Evolutionary conservation across 805 yeast species (phyloP), one percentile per base, ranked within the genome.

Genomic region (Torulaspora maleeae): DNA sequence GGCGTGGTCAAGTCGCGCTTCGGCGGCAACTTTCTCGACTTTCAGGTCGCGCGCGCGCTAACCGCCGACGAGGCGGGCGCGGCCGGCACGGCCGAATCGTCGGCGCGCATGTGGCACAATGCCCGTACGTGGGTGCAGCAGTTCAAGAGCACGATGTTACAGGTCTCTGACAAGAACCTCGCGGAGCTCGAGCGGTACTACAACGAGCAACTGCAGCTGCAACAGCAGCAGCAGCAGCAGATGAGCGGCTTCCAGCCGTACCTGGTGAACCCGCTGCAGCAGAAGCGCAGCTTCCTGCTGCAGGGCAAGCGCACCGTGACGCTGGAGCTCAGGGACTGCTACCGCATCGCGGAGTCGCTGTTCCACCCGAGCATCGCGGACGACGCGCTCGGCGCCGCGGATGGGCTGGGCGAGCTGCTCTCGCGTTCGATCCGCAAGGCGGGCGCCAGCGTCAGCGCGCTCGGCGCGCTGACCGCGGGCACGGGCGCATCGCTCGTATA

Each of bases 11-110:
- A 79, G 62, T 77, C 86, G 12, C 80, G 78, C 55, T 85, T 76
- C 60, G 96, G 90, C 3, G 98, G 97, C 8, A 91, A 89, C 62
- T 90, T 83, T 62, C 63, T 86, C 44, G 85, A 83, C 61, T 72
- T 78, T 41, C 86, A 85, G 65, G 70, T 81, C 2, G 42, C 48
- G 19, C 39, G 40, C 6, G 16, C 32, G 27, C 37, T 24, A 5
- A 25, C 32, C 10, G 32, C 27, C 17, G 46, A 44, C 37, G 32
- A 30, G 15, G 19, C 24, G 32, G 17, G 27, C 38, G 30, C 28
- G 3, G 29, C 41, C 13, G 52, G 60, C 17, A n/a, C n/a, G n/a
- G n/a, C n/a, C n/a, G n/a, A n/a, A n/a, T n/a, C n/a, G n/a, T n/a
- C n/a, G n/a, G 44, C 48, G 20, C 47, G 51, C 10, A 45, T 51